These are phyloP conservation scores for Microdochium paspali DNA, from an alignment of 2,329 filamentous ascomycete species.

Conservation along the genomic window DNA sequence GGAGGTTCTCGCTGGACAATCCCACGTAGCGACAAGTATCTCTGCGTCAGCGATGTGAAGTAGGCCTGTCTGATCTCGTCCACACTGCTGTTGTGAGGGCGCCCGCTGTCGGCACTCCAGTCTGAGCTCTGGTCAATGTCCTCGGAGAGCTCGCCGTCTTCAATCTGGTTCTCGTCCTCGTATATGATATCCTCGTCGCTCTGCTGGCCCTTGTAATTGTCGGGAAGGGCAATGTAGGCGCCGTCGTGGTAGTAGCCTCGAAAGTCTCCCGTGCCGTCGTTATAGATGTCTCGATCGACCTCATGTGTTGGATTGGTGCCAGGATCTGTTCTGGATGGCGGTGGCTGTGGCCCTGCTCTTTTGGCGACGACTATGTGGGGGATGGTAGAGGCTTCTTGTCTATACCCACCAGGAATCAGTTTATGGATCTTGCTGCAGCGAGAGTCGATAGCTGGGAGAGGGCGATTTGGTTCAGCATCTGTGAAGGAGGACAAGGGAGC, in stretches of 20 bases:
- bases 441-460: conserved; percentile 8
- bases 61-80: conserved; percentile 53
- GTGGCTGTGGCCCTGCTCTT: conserved; percentile 41
- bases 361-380: conserved; percentile 63
- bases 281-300: conserved; percentile 35
- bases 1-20: conserved; percentile 49
- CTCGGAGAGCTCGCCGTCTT: conserved; percentile 12
- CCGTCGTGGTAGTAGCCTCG: conserved; percentile 68
- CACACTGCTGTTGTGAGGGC: conserved; percentile 18
- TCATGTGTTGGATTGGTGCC: background rate
- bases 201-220: conserved; percentile 16
- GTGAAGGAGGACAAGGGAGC: background rate
- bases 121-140: conserved; percentile 13
- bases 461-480: conserved; percentile 13
- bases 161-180: conserved; percentile 18
- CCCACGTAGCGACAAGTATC: conserved; percentile 56
- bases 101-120: conserved; percentile 15
- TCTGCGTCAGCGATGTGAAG: conserved; percentile 53
- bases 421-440: conserved; percentile 9
- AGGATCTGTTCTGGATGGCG: conserved; percentile 16
- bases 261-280: conserved; percentile 38
- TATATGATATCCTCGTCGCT: conserved; percentile 14
- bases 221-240: conserved; percentile 60
- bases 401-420: conserved; percentile 49
- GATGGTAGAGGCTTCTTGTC: conserved; percentile 65